Evolutionary conservation across 306 rosid species (phyloP), one percentile per base, ranked within the genome.

Genomic region (Fragaria vesca): DNA sequence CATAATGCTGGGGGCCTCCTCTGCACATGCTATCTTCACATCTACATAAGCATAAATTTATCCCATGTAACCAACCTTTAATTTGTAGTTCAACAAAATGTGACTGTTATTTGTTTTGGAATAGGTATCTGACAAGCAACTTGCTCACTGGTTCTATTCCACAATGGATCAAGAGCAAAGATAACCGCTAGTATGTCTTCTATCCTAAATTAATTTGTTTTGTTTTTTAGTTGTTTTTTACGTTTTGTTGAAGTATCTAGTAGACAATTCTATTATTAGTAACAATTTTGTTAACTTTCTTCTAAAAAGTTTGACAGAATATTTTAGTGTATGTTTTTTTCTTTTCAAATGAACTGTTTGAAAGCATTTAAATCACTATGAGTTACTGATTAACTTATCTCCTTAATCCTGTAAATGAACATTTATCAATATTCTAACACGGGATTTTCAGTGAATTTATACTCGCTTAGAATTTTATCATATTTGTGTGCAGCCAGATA

Each of bases 121-220:
- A 65, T 8, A 74, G 78, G 16, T 74, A 61, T 28, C 28, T 74
- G 12, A 74, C 78, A 16, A 74, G 78, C 57, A 74, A 74, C 78
- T 60, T 74, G 5, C 78, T 74, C 70, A 60, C 6, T 61, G 78
- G 70, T 3, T 47, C 43, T 24, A 15, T 74, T 28, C 78, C 78
- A n/a, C 24, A 42, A 2, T 74, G 45, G 45, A 61, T 61, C 4
- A 30, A 13, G 20, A 8, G 0, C 34, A 7, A 3, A 21, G 57
- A 58, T 6, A 15, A 34, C 26, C 42, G 50, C 42, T 8, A 42
- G 77, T 74, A 55, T 12, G 77, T 57, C 38, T 17, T 6, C 69
- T 8, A 58, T 55, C 18, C 51, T 0, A 57, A 26, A 21, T 57
- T 4, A 9, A n/a, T 55, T 57, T 5, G 40, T 5, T 36, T 36